A percentile compares a stretch with the other conserved stretches of the same genome.
phyloP scores from a whole-genome alignment of 441 rosid genomes.

The Erodium chrysanthum region DNA sequence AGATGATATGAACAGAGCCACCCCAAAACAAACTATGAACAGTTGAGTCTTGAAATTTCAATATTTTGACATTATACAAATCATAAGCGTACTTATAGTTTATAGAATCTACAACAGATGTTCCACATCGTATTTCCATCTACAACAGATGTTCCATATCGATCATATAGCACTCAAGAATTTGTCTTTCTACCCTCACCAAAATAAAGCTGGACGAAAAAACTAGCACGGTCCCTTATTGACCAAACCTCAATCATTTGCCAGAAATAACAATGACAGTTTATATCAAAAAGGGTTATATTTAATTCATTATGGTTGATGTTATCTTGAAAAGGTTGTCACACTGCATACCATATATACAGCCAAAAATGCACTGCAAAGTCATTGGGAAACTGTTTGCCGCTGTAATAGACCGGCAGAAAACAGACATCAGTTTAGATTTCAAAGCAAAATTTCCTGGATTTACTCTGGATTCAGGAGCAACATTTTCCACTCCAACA shows the following conservation, averaged over 20 bases:
- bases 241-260: not conserved
- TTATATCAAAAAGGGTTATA: not conserved
- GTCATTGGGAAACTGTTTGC: slow-evolving; percentile 91
- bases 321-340: not conserved
- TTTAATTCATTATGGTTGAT: not conserved
- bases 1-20: no score
- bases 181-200: not conserved
- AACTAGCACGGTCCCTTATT: not conserved
- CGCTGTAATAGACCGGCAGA: slow-evolving; percentile 75
- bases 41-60: not conserved
- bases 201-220: not conserved
- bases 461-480: slow-evolving; percentile 51
- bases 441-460: slow-evolving; percentile 67
- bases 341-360: slow-evolving; percentile 62
- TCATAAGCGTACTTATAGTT: not conserved
- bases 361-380: slow-evolving; percentile 89
- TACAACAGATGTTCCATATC: no score
- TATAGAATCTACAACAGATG: not conserved
- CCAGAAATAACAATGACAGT: not conserved
- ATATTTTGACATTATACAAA: not conserved
- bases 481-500: slow-evolving; percentile 41
- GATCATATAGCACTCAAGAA: not conserved
- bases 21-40: not conserved
- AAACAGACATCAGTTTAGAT: slow-evolving; percentile 64
- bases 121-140: not conserved